Percentiles rank a stretch among this genome's conserved stretches.
phyloP scores from a whole-genome alignment of 208 protist genomes.

The Leishmania tarentolae region DNA sequence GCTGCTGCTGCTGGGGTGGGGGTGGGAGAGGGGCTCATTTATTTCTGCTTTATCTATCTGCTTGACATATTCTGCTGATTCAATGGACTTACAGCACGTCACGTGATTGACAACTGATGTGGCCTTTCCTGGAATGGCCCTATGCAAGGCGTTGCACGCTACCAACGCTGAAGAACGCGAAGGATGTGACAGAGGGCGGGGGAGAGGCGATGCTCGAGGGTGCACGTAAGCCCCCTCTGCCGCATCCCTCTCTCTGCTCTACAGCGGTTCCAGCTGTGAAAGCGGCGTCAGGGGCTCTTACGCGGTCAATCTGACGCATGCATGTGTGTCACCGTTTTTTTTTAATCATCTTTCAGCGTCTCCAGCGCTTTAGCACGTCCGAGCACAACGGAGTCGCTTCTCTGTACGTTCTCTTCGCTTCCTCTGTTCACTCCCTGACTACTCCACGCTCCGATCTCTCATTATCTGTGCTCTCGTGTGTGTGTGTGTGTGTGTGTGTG shows the following conservation, averaged over 20 bases:
- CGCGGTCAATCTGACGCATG: no score
- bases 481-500: no score
- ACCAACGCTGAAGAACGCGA: background rate
- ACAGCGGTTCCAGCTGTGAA: background rate
- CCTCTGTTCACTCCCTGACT: background rate
- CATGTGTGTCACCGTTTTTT: background rate
- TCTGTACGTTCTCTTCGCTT: background rate
- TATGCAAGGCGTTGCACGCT: background rate
- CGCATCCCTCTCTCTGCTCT: background rate
- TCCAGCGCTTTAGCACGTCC: background rate
- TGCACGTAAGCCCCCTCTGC: background rate
- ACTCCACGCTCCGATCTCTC: no score
- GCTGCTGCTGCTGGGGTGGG: background rate
- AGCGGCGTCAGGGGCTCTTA: background rate
- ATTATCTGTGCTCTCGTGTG: background rate
- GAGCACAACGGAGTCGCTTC: background rate
- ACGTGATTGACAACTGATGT: background rate
- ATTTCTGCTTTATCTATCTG: background rate
- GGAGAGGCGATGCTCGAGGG: background rate
- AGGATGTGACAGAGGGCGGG: background rate
- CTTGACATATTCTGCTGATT: background rate
- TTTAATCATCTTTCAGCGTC: background rate
- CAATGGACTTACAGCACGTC: background rate
- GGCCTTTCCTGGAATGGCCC: no score
- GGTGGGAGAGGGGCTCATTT: background rate